These are phyloP conservation scores for Saccharomyces hybrid DNA, from an alignment of 1,139 yeast genomes.

Conservation along the genomic window DNA sequence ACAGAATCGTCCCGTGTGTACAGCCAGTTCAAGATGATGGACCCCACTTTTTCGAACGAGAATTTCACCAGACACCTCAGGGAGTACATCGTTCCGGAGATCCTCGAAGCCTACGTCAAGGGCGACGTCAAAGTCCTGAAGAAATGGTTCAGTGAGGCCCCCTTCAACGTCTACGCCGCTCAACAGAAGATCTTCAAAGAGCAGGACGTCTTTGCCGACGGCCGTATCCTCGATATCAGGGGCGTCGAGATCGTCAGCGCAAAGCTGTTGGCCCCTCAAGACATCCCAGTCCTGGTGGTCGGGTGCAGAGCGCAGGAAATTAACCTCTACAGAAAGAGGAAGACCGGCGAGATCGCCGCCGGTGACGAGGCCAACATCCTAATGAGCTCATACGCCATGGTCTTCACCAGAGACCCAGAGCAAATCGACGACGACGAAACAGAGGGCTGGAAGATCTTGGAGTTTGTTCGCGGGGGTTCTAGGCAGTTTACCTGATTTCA, in stretches of 20 bases:
- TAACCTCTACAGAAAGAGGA: slow-evolving; percentile 77
- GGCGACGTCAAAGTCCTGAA: slow-evolving; percentile 82
- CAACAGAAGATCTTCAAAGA: slow-evolving; percentile 88
- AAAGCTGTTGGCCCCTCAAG: slow-evolving; percentile 82
- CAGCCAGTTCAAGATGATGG: slow-evolving; percentile 79
- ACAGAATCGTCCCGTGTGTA: slow-evolving; percentile 92
- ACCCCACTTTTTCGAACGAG: slow-evolving; percentile 77
- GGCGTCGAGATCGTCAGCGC: slow-evolving; percentile 91
- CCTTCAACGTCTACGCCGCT: slow-evolving; percentile 89
- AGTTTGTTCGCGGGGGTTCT: slow-evolving; percentile 90
- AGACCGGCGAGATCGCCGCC: slow-evolving; percentile 91
- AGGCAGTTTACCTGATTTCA: slow-evolving; percentile 65
- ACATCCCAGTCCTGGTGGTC: slow-evolving; percentile 85
- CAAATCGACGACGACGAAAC: slow-evolving; percentile 84
- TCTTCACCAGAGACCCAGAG: slow-evolving; percentile 85
- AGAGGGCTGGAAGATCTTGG: slow-evolving; percentile 95
- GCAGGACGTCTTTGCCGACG: slow-evolving; percentile 87
- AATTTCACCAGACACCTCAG: slow-evolving; percentile 78
- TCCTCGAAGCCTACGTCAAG: slow-evolving; percentile 88
- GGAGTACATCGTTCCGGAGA: slow-evolving; percentile 89
- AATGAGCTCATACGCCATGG: slow-evolving; percentile 93
- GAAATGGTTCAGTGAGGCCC: slow-evolving; percentile 94
- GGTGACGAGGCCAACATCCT: slow-evolving; percentile 93
- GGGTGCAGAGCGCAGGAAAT: slow-evolving; percentile 97
- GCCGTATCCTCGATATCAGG: slow-evolving; percentile 85